Base-by-base conservation (phyloP, 768 basidiomycete genomes). In the Xerocomus spinulosus region DNA sequence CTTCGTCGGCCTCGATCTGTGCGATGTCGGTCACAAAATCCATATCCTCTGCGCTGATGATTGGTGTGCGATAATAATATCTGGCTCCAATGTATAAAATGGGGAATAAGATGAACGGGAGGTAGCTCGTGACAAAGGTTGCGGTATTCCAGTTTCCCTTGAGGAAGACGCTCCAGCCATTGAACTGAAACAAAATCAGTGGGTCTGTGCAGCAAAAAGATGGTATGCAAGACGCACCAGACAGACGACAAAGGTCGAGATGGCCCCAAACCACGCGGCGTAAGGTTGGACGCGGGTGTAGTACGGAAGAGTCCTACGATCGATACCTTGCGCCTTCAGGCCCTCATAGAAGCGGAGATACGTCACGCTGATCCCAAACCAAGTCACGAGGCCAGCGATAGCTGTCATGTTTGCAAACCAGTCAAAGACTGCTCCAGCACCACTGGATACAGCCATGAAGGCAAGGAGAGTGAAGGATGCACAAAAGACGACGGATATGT, bases 281-380 rank as follows among this genome's bases (percentile, higher is more conserved):
- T 64, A 91, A 2, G 88, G 88, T 58, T 91, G 85, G 8, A 93
- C 46, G 14, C 58, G 68, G 14, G 83, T 80, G 9, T 67, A 61
- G 68, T 80, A 97, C 0, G 94, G 93, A 5, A 97, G 74, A 5
- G 68, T 76, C 13, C 45, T 68, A 38, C 94, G 78, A 59, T 87
- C 77, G 58, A 85, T 79, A 10, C 89, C 89, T 62, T 97, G 95
- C 3, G 62, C 80, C 62, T 85, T 83, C 70, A 87, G 60, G 49
- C 92, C 95, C n/a, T 74, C 65, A 66, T 91, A 77, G 77, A 96
- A 97, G 40, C 93, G 85, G 45, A 89, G 53, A 62, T 89, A 91
- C 13, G 85, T 85, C 44, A 90, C 30, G 45, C 71, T 75, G 62
- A 92, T 92, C 43, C 81, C 84, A 50, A 82, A 81, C 90, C 90